Base-by-base conservation (phyloP, 495 filamentous ascomycete species). In the Daldinia loculata region DNA sequence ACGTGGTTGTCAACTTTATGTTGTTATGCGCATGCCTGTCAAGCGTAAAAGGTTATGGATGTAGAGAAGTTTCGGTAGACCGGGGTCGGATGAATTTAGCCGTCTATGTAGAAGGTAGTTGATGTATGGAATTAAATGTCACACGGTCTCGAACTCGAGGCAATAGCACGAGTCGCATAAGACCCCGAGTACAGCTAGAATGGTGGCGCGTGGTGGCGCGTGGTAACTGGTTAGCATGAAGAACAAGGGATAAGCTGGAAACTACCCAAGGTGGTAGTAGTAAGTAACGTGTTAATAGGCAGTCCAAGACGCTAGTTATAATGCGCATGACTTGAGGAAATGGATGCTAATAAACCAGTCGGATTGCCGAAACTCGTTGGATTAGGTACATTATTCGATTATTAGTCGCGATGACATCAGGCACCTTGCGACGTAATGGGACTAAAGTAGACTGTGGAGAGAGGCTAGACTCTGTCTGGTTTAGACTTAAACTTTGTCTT, bases 191-290 rank as follows among this genome's bases (percentile, higher is more conserved):
- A 69, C 43, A 71, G 34, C 53, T 63, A 41, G 61, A 72, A 68
- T 72, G 27, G n/a, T n/a, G n/a, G n/a, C n/a, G n/a, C n/a, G n/a
- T n/a, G 70, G 70, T 72, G 70, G 70, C 70, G 60, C 61, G 65
- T 68, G 43, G 60, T 64, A 69, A 72, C 69, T 72, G 70, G 70
- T 66, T 62, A 30, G 34, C 9, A 61, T 11, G 17, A 24, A 57
- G 39, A 52, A 36, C 14, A 12, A 56, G 30, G 56, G 39, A 66
- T 70, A 39, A 66, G 62, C 50, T 70, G 68, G 56, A 61, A 57
- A 15, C 30, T 69, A 63, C 59, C 41, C 4, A 22, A 30, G 17
- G 15, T 26, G n/a, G 48, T 53, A 38, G 36, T 38, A 26, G 38
- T 24, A 65, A 52, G 38, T 50, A 58, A 66, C 52, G 38, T 27